phyloP scores from a whole-genome alignment of 306 rosid genomes.

The Ormosia semicastrata region DNA sequence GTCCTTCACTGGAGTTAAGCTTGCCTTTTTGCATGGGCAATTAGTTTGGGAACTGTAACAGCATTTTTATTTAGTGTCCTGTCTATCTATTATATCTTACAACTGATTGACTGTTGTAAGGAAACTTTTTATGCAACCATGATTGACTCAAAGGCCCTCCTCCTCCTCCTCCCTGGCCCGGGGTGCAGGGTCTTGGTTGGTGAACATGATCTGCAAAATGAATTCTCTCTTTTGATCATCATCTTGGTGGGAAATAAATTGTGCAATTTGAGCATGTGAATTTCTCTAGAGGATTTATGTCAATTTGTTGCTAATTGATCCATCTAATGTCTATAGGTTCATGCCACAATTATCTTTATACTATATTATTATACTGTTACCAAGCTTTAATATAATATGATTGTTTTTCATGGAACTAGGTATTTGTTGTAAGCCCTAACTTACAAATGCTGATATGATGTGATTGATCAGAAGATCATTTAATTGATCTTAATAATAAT shows the following conservation, averaged over 20 bases:
- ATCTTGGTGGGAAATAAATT: constrained; percentile 19
- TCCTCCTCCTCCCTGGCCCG: constrained; percentile 19
- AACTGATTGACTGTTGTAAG: constrained; percentile 20
- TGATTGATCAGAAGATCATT: neutral
- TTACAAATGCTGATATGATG: neutral
- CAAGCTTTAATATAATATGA: constrained; percentile 1
- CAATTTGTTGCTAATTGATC: constrained; percentile 1
- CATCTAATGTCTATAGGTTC: constrained; percentile 2
- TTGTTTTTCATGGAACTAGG: constrained; percentile 20
- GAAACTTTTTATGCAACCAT: constrained; percentile 21
- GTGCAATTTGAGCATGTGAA: constrained; percentile 6
- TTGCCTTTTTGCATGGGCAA: constrained; percentile 12
- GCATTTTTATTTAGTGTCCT: constrained; percentile 20
- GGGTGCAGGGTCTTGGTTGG: constrained; percentile 13
- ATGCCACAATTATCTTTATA: neutral
- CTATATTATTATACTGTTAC: neutral
- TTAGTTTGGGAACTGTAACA: constrained; percentile 4
- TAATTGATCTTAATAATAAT: constrained; percentile 21
- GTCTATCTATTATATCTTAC: constrained; percentile 2
- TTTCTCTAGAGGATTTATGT: constrained; percentile 1
- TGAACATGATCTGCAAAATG: constrained; percentile 3
- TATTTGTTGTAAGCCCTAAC: constrained; percentile 12
- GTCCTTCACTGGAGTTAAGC: constrained; percentile 34
- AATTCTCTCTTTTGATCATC: constrained; percentile 18
- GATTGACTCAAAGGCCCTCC: constrained; percentile 7